Base-by-base conservation (phyloP, 495 filamentous ascomycete genomes). In the Articulospora tetracladia region DNA sequence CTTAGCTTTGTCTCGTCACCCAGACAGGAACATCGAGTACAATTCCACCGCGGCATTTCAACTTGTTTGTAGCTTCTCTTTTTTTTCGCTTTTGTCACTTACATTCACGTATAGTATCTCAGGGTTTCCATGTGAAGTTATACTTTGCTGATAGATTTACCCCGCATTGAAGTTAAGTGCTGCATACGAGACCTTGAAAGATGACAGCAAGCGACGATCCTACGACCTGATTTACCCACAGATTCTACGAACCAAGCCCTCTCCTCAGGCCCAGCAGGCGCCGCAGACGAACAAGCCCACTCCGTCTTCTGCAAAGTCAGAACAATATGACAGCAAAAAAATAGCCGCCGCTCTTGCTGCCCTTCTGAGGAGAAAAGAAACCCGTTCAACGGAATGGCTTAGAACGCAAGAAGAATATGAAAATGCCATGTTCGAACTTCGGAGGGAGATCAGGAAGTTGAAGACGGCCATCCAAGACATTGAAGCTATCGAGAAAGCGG, bases 21-120 rank as follows among this genome's bases (percentile, higher is more conserved):
- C 69, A 27, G 70, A 73, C 55, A 49, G 65, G 25, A 73, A 71
- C 58, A 25, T n/a, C 27, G 52, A 58, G 55, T 53, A 65, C 41
- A 57, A 70, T 61, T 48, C 70, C 61, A 73, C 70, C 12, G 61
- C 55, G 61, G 63, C 67, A 56, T 73, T 73, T 64, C 69, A 73
- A 58, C 56, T 60, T 28, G 70, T 70, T 60, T 62, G 66, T 70
- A 23, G 53, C n/a, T n/a, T n/a, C n/a, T n/a, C n/a, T n/a, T n/a
- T n/a, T n/a, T n/a, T n/a, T n/a, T n/a, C n/a, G n/a, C n/a, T n/a
- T n/a, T n/a, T n/a, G n/a, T n/a, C n/a, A n/a, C n/a, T n/a, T n/a
- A n/a, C n/a, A n/a, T n/a, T n/a, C n/a, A n/a, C n/a, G n/a, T n/a
- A n/a, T n/a, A n/a, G n/a, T n/a, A n/a, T n/a, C n/a, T n/a, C n/a